Evolutionary conservation across 1,139 yeast genomes (phyloP), one percentile per base, ranked within the genome.

Genomic region (Debaryomyces udenii): DNA sequence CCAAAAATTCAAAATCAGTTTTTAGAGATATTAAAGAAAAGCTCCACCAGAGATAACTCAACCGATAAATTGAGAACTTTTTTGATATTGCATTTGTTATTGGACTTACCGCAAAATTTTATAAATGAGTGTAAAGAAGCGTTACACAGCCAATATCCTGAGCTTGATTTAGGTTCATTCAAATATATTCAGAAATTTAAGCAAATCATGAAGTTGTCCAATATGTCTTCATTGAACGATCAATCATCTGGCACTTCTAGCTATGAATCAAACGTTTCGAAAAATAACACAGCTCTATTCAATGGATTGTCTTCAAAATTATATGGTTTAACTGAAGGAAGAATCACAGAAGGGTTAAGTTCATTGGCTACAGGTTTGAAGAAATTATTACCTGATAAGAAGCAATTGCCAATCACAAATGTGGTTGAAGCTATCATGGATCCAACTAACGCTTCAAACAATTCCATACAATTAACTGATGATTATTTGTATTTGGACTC

Each of bases 401-500:
- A 87, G 56, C 86, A 84, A 43, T 78, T 93, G 55, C 96, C 98
- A 22, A 78, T 93, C 33, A 91, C 99, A 5, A 86, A 85, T 56
- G 81, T 93, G 30, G 95, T 90, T 9, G 96, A 91, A 63, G 85
- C 96, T 2, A 79, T 93, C 18, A 85, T 91, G 87, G 95, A 88
- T 48, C 97, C 98, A 6, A 57, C 66, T 24, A 74, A 73, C 46
- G 81, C 89, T 10, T 74, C 83, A 2, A 78, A 77, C 45, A 77
- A 81, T 33, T 78, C 85, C 17, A 63, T 83, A 33, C 81, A 76
- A 50, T 60, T 85, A 36, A 89, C 97, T 0, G 98, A 91, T 57
- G 96, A 88, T 52, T 93, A 93, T 61, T 68, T 93, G 44, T 91
- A 84, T 59, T 86, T 88, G 57, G 98, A 93, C 61, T 97, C 99